phyloP scores from a whole-genome alignment of 768 basidiomycete species.

The Podaxis sp. region DNA sequence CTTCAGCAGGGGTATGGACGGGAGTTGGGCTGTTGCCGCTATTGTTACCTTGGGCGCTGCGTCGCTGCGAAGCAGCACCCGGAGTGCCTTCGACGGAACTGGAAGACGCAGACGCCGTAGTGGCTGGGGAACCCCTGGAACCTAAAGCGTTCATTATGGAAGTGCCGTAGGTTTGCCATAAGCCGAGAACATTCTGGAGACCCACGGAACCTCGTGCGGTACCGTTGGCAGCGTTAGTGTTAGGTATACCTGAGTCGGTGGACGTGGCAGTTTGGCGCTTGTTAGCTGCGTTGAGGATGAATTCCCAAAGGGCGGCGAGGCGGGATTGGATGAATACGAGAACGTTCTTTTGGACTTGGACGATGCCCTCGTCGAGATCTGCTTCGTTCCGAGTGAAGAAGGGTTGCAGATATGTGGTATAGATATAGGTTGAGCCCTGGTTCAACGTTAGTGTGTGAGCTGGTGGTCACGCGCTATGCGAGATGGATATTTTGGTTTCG shows the following conservation, averaged over 20 bases:
- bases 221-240: background rate
- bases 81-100: constrained; percentile 9
- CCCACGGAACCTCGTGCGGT: background rate
- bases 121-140: constrained; percentile 3
- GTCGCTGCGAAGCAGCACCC: constrained; percentile 3
- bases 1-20: background rate
- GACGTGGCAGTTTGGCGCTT: constrained; percentile 27
- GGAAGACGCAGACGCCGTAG: constrained; percentile 12
- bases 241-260: background rate
- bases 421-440: constrained; percentile 70
- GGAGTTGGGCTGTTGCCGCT: background rate
- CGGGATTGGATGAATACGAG: constrained; percentile 56
- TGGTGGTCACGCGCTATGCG: background rate
- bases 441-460: constrained; percentile 12
- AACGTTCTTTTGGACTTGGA: constrained; percentile 49
- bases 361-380: constrained; percentile 58
- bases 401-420: constrained; percentile 57
- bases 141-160: constrained; percentile 27
- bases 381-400: constrained; percentile 58
- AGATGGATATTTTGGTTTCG: background rate
- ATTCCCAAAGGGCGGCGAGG: constrained; percentile 45
- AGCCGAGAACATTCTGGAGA: constrained; percentile 17
- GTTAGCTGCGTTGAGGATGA: constrained; percentile 42
- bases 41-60: background rate
- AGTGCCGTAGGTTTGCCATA: constrained; percentile 43